Base-by-base conservation (phyloP, 495 filamentous ascomycete genomes). In the Venustampulla echinocandica region DNA sequence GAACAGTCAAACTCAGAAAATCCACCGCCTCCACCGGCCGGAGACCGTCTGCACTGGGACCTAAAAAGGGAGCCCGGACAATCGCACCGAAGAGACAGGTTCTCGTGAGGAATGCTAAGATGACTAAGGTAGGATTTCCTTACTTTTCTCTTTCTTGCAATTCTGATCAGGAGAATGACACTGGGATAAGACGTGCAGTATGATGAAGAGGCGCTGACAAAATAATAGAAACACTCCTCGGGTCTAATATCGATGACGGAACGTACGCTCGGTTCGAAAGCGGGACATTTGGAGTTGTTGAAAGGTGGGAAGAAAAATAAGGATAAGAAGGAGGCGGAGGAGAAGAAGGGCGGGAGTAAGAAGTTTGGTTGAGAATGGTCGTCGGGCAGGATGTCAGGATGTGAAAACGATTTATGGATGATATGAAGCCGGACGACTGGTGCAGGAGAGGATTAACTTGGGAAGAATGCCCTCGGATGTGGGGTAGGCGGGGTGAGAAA, bases 241-340 rank as follows among this genome's bases (percentile, higher is more conserved):
- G 81, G 82, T 0, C 65, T 88, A 17, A 72, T 71, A 3, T 68
- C 69, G 0, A 73, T 74, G 63, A 86, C 82, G 47, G 84, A 88
- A 57, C 69, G 76, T 47, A 73, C 61, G 54, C 68, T 89, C 18
- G 84, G 79, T 4, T 65, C 75, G 37, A 80, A 77, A 58, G 84
- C 82, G 32, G 84, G 84, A 4, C 84, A 89, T 73, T 54, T 87
- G 52, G 84, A 88, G 61, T 30, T 87, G 61, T 58, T 87, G 49
- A 66, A 69, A 48, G 80, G 77, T 3, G 80, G 76, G 10, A 83
- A 82, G 73, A 81, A 77, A 66, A 70, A 76, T 44, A 65, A 50
- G 43, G 50, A 40, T 17, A 30, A 46, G 11, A 52, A 50, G 14
- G 40, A 44, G 42, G 50, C 19, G 3, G 50, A 53, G 47, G 47